Evolutionary conservation across 192 early-diverging fungal species (phyloP), one percentile per base, ranked within the genome.

Genomic region (Podila horticola): DNA sequence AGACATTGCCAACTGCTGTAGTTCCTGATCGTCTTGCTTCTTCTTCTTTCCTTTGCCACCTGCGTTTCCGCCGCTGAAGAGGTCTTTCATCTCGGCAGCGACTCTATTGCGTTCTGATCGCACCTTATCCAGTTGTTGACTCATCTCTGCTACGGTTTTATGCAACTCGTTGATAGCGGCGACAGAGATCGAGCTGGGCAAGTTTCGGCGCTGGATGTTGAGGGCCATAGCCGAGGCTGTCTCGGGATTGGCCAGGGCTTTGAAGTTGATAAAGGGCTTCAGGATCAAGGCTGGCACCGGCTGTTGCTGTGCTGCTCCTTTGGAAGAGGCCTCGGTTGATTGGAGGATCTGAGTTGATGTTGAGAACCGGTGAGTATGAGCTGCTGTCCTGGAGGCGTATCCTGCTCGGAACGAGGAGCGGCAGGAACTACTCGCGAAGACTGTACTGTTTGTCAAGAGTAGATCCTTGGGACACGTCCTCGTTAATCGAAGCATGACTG

Each of bases 201-300:
- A 71, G 58, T 93, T 92, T 36, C 92, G 90, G 36, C 82, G 57
- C 0, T 63, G 58, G 48, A 87, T 87, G 61, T 90, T 90, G 48
- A 79, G 64, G 5, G 77, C 62, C 33, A 91, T 74, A 4, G 48
- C 36, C 10, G 72, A 77, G 11, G 84, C 84, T 38, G 87, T 83
- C 66, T 90, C 87, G 24, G 88, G 84, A 30, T 69, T 60, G 4
- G 66, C 28, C 33, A 93, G 84, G 52, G 77, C 74, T 28, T 85
- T 86, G 86, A 93, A 95, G 76, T 95, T 91, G 57, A 91, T 70
- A 49, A 67, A 51, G 22, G 83, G 83, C 33, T 74, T 69, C 6
- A 84, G 48, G 9, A 67, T 65, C 64, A 75, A 28, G 11, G 74
- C 64, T 3, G 82, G 61, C 2, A 68, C 66, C 9, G 29, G 65